These are phyloP conservation scores for Bretschneidera sinensis DNA, from an alignment of 345 rosid species.

Conservation along the genomic window DNA sequence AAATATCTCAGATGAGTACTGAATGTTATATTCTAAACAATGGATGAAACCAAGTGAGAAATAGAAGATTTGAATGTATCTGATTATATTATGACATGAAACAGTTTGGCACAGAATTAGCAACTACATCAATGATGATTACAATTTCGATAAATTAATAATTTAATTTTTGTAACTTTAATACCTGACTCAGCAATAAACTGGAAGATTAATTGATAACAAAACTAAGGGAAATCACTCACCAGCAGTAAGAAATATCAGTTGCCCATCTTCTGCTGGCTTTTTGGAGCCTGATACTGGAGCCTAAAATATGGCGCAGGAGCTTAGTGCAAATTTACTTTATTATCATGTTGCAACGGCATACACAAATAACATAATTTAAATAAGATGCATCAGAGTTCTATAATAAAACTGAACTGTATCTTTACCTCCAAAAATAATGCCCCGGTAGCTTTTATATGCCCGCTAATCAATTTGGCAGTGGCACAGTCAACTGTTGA, in stretches of 20 bases:
- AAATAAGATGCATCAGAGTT: neutral
- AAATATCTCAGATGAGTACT: neutral
- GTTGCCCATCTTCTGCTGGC: slow-evolving; percentile 87
- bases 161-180: too few relatives aligned
- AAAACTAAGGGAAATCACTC: slow-evolving; percentile 11
- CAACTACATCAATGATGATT: too few relatives aligned
- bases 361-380: neutral
- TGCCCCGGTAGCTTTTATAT: slow-evolving; percentile 67
- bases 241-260: slow-evolving; percentile 93
- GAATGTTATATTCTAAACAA: neutral
- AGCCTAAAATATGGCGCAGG: slow-evolving; percentile 41
- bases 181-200: too few relatives aligned
- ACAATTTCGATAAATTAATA: too few relatives aligned
- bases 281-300: slow-evolving; percentile 96
- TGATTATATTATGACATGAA: too few relatives aligned
- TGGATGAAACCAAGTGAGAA: neutral
- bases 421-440: slow-evolving; percentile 69
- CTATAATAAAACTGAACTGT: neutral
- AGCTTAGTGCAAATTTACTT: slow-evolving; percentile 1
- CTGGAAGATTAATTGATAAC: neutral
- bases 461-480: slow-evolving; percentile 55
- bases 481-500: slow-evolving; percentile 89
- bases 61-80: too few relatives aligned
- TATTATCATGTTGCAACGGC: slow-evolving; percentile 1
- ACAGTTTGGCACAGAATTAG: neutral